Evolutionary conservation across 345 rosid genomes (phyloP), one percentile per base, ranked within the genome.

Genomic region (Lepidium didymum): DNA sequence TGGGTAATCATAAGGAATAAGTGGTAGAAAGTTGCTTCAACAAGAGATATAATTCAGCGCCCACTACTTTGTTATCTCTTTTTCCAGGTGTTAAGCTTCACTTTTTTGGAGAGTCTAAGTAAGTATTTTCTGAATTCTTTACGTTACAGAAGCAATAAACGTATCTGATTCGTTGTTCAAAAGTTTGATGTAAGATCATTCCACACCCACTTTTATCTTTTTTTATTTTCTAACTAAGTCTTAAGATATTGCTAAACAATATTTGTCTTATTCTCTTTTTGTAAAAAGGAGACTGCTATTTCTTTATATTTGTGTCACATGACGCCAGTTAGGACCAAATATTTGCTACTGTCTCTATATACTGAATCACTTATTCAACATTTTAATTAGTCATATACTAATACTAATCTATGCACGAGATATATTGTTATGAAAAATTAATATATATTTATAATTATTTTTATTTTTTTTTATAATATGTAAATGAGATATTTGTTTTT

Each of bases 1-100:
- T 56, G 75, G 13, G 44, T 56, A 45, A 47, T 47, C 38, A 64
- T 64, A 65, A 57, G 67, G 19, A 56, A 64, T 64, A 65, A 65
- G 67, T 31, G 53, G 77, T 41, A 64, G 76, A 64, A 64, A 73
- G 61, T 56, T 56, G 59, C n/a, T 57, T 73, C 45, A 49, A 57
- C 54, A 57, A 73, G 54, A 73, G 40, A 56, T 10, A 64, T 56
- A 50, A 65, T 64, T 41, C 60, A 49, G 50, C 61, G 65, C 53
- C 66, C 72, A 73, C 77, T 73, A 65, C 33, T 40, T 57, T 49
- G 31, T 57, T 37, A 57, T 57, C 61, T 73, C 44, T 19, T 40
- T 40, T 60, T 73, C 72, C 72, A 73, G 67, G 67, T 65, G 77
- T 73, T 41, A 38, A 54, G 60, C 55, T 64, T 64, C 11, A 4